Evolutionary conservation across 495 filamentous ascomycete genomes (phyloP), one percentile per base, ranked within the genome.

Genomic region (Talaromyces thailandensis): DNA sequence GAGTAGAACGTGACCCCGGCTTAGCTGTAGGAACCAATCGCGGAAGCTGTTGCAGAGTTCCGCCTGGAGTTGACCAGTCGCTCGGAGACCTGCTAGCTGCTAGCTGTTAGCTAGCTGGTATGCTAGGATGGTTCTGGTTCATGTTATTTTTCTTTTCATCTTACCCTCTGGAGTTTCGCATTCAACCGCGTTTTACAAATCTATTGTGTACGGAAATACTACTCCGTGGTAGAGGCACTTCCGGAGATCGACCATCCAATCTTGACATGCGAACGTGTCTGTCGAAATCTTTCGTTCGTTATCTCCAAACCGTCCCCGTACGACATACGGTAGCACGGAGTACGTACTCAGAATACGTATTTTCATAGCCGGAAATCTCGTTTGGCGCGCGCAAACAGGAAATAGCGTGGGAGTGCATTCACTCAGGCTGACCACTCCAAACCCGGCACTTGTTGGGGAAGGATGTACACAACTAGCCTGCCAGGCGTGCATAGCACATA

Each of bases 51-150:
- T 32, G 29, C 50, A n/a, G 21, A 18, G 25, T 62, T 62, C 59
- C 59, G 59, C 43, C 59, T 51, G 25, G 40, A 59, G 32, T 3
- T 59, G 57, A 59, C 57, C 57, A 59, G 57, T 59, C 57, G 29
- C 57, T 59, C 57, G 57, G 57, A 59, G 57, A 59, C 32, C 37
- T 59, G 57, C 31, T 59, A 40, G 31, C 14, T 23, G 58, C 24
- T 45, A 45, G 32, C 24, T 26, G 23, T 8, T 26, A 14, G 35
- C 56, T 32, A 35, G 26, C 56, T 32, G 23, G 26, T 25, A 11
- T 57, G 55, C 11, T 26, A 26, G 14, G 18, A 8, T n/a, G 25
- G 1, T 23, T 55, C 2, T 11, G 14, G 12, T 25, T 24, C 40
- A 18, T 25, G 3, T 14, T 45, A 40, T 48, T 43, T 12, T 11